phyloP scores from a whole-genome alignment of 2,329 filamentous ascomycete genomes.

The Microsporum ferrugineum region DNA sequence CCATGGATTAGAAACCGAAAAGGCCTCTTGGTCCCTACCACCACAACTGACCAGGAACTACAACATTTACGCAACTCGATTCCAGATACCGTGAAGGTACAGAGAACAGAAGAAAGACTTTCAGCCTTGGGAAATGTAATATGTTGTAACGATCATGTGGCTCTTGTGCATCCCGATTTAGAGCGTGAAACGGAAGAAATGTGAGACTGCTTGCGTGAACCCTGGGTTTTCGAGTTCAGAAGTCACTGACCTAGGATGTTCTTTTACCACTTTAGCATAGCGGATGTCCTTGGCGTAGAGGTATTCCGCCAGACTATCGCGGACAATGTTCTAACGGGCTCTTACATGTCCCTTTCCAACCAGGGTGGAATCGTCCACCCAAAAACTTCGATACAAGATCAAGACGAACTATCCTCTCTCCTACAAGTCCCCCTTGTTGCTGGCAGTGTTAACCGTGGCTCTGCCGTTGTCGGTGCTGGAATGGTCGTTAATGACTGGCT shows the following conservation, averaged over 20 bases:
- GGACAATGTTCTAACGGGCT: conserved; percentile 91
- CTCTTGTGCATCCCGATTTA: conserved; percentile 87
- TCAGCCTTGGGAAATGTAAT: conserved; percentile 96
- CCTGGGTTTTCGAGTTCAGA: neutral
- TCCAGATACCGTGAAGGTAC: conserved; percentile 83
- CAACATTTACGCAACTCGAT: conserved; percentile 93
- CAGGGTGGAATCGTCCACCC: conserved; percentile 94
- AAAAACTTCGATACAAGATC: conserved; percentile 92
- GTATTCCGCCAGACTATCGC: conserved; percentile 73
- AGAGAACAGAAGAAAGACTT: conserved; percentile 92
- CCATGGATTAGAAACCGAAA: conserved; percentile 63
- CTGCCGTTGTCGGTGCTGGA: conserved; percentile 86
- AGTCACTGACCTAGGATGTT: neutral
- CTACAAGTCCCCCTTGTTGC: conserved; percentile 93
- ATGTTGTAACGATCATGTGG: conserved; percentile 91
- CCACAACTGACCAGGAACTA: conserved; percentile 93
- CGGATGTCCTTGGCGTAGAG: conserved; percentile 64
- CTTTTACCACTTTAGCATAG: conserved; percentile 44
- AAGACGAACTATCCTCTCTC: conserved; percentile 88
- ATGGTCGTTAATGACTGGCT: conserved; percentile 99
- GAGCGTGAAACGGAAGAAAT: conserved; percentile 98
- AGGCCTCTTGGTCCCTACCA: conserved; percentile 89
- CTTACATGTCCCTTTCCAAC: conserved; percentile 93
- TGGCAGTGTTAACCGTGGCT: conserved; percentile 84
- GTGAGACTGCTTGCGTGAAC: conserved; percentile 18